Evolutionary conservation across 805 yeast genomes (phyloP).

Genomic region (Candida gorgasii): DNA sequence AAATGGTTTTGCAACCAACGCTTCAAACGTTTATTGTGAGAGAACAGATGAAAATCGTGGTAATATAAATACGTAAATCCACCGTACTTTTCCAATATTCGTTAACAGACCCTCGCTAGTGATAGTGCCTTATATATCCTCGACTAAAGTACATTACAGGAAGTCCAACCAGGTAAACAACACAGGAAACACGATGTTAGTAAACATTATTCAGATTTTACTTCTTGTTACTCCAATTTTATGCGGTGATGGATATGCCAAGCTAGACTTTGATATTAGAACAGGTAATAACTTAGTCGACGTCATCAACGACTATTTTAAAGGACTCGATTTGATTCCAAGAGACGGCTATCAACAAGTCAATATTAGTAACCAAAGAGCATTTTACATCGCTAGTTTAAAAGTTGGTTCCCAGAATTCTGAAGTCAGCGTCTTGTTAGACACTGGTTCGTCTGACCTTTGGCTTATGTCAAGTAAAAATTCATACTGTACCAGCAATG

Average conservation of each 20-base stretch:
- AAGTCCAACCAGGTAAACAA: neutral
- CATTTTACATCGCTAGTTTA: conserved; percentile 31
- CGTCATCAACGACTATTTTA: conserved; percentile 19
- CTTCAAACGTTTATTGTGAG: conserved; percentile 1
- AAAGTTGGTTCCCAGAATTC: conserved; percentile 31
- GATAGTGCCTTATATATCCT: too few relatives aligned
- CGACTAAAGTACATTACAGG: too few relatives aligned
- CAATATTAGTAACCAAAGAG: conserved; percentile 22
- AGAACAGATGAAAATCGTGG: conserved; percentile 1
- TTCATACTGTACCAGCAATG: conserved; percentile 24
- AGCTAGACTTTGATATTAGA: conserved; percentile 26
- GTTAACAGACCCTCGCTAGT: too few relatives aligned
- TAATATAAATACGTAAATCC: conserved; percentile 3
- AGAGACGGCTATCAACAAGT: conserved; percentile 8
- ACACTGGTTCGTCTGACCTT: conserved; percentile 45
- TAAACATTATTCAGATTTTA: neutral
- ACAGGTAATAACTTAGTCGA: conserved; percentile 20
- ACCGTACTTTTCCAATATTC: conserved; percentile 16
- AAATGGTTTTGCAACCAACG: conserved; percentile 3
- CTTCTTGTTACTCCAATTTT: conserved; percentile 10
- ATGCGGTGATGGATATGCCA: conserved; percentile 22
- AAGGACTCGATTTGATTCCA: conserved; percentile 6
- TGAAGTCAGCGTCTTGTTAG: conserved; percentile 33
- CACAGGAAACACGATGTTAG: too few relatives aligned
- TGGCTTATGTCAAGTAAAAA: conserved; percentile 39